Conservation (phyloP, 2,329 filamentous ascomycete genomes). For the Zymoseptoria pseudotritici region DNA sequence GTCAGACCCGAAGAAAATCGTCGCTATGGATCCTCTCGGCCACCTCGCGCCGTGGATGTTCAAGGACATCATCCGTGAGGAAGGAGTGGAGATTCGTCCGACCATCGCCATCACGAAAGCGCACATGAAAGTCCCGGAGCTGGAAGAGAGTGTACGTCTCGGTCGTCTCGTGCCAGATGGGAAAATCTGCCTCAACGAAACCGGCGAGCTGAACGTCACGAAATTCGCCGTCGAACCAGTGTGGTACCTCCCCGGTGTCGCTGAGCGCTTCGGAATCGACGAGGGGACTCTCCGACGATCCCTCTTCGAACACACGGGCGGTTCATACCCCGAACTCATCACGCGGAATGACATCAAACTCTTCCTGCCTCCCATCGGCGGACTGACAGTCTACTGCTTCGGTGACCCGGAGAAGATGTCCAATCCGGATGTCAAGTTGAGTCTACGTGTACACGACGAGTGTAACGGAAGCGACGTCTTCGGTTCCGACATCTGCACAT, state of each 20-base stretch:
- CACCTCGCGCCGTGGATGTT: constrained; percentile 81
- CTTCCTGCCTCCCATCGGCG: constrained; percentile 91
- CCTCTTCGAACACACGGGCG: constrained; percentile 90
- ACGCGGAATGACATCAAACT: constrained; percentile 91
- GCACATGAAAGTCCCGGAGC: constrained; percentile 93
- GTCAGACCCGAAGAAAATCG: constrained; percentile 86
- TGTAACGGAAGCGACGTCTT: constrained; percentile 98
- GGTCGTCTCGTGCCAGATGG: constrained; percentile 75
- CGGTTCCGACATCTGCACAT: constrained; percentile 95
- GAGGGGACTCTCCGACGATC: constrained; percentile 79
- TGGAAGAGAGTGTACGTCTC: constrained; percentile 76
- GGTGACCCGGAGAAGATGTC: constrained; percentile 92
- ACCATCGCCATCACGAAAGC: constrained; percentile 83
- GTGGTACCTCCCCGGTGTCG: constrained; percentile 54
- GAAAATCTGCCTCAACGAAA: constrained; percentile 79
- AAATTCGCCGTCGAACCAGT: constrained; percentile 96
- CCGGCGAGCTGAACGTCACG: constrained; percentile 83
- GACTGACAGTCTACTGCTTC: constrained; percentile 93
- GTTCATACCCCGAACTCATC: constrained; percentile 93
- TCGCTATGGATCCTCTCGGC: constrained; percentile 92
- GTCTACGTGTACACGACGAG: constrained; percentile 77
- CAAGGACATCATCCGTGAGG: constrained; percentile 67
- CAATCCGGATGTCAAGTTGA: constrained; percentile 70
- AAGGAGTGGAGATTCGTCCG: constrained; percentile 62
- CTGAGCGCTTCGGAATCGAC: constrained; percentile 90